phyloP scores from a whole-genome alignment of 2,329 filamentous ascomycete species.

The Drechslerella coelobrocha region DNA sequence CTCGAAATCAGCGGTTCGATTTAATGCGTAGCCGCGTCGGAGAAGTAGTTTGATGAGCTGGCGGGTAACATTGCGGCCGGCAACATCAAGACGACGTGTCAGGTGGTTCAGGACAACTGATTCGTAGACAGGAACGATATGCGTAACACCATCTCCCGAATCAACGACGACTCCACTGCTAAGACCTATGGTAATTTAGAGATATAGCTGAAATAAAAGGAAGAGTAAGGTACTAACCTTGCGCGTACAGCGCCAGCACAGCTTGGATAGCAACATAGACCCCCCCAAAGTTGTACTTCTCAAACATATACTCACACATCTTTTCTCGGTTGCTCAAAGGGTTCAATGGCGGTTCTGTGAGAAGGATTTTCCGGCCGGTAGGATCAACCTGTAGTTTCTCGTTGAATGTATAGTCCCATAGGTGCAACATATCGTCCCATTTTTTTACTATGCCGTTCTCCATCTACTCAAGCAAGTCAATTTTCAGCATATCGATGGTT shows the following conservation, averaged over 20 bases:
- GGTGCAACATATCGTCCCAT: slow-evolving; percentile 99
- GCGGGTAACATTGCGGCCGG: slow-evolving; percentile 95
- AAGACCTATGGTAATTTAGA: slow-evolving; percentile 64
- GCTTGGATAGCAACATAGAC: slow-evolving; percentile 99
- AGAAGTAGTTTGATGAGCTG: slow-evolving; percentile 95
- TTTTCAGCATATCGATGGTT: background rate
- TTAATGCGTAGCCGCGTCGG: slow-evolving; percentile 92
- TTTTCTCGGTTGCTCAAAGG: slow-evolving; percentile 94
- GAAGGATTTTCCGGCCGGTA: slow-evolving; percentile 90
- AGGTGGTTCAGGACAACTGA: slow-evolving; percentile 97
- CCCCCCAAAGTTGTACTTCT: slow-evolving; percentile 92
- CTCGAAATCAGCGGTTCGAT: slow-evolving; percentile 98
- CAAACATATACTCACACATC: slow-evolving; percentile 99
- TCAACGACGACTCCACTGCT: slow-evolving; percentile 97
- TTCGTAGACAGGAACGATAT: slow-evolving; percentile 98
- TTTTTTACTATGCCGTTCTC: slow-evolving; percentile 99
- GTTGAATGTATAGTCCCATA: slow-evolving; percentile 98
- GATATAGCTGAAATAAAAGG: background rate
- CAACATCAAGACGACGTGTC: slow-evolving; percentile 90
- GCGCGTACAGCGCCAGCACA: slow-evolving; percentile 92
- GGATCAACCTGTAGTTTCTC: slow-evolving; percentile 96
- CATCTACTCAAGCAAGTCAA: slow-evolving; percentile 67
- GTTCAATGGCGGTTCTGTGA: slow-evolving; percentile 98
- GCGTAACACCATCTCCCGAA: slow-evolving; percentile 96
- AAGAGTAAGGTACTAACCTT: slow-evolving; percentile 67